Conservation (phyloP, 2,329 filamentous ascomycete genomes). For the Fusarium sp. region DNA sequence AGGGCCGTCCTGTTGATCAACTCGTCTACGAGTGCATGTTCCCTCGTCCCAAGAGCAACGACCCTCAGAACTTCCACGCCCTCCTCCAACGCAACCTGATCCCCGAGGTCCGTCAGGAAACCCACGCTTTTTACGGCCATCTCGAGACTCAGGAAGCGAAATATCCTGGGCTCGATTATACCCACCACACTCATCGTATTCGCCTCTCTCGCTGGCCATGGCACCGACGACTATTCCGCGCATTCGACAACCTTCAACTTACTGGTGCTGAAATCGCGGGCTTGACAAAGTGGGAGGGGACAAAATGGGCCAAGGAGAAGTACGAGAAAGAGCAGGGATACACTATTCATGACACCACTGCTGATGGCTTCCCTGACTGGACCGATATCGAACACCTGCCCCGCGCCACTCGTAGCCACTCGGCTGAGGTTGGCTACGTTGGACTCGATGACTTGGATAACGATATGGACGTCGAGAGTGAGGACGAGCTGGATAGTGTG, state of each 20-base stretch:
- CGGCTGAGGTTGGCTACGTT: conserved; percentile 33
- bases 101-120: conserved; percentile 83
- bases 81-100: conserved; percentile 79
- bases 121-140: conserved; percentile 82
- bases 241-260: conserved; percentile 77
- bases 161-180: conserved; percentile 86
- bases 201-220: conserved; percentile 83
- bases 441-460: conserved; percentile 49
- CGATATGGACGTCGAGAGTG: conserved; percentile 65
- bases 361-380: conserved; percentile 75
- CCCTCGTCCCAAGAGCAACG: conserved; percentile 74
- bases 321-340: conserved; percentile 82
- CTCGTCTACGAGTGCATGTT: conserved; percentile 82
- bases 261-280: conserved; percentile 77
- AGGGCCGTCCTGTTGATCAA: conserved; percentile 76
- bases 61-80: conserved; percentile 78
- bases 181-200: conserved; percentile 77
- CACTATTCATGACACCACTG: conserved; percentile 77
- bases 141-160: conserved; percentile 84
- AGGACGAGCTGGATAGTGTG: conserved; percentile 67
- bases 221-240: conserved; percentile 81
- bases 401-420: conserved; percentile 27
- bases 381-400: conserved; percentile 48
- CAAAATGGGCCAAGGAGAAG: conserved; percentile 84
- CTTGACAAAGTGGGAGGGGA: conserved; percentile 86